These are phyloP conservation scores for Akebia trifoliata DNA, from an alignment of 164 flowering plant genomes.

Conservation along the genomic window DNA sequence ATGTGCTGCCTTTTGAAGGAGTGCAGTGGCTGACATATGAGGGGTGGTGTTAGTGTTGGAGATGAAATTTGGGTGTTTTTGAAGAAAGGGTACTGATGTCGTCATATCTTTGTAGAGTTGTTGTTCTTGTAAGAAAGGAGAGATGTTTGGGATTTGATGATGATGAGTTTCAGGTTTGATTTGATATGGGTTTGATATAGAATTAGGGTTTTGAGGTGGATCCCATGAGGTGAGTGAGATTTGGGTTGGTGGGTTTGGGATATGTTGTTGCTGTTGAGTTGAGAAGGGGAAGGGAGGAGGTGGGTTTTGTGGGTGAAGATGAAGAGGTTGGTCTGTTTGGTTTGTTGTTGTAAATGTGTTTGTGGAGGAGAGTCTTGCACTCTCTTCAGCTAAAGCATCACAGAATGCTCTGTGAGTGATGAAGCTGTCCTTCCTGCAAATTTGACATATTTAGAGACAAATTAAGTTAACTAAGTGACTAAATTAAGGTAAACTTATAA, in stretches of 20 bases:
- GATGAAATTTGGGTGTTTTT: conserved; percentile 10
- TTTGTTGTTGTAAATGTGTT: conserved; percentile 9
- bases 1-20: conserved; percentile 64
- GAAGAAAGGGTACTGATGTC: conserved; percentile 8
- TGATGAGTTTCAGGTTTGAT: background rate
- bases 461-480: background rate
- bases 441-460: background rate
- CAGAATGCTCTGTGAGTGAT: conserved; percentile 14
- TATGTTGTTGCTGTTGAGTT: conserved; percentile 12
- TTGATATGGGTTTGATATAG: conserved; percentile 10
- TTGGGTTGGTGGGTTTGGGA: conserved; percentile 12
- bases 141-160: conserved; percentile 4
- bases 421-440: conserved; percentile 15
- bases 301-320: conserved; percentile 5
- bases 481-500: too few relatives aligned
- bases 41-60: conserved; percentile 19
- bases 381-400: conserved; percentile 26
- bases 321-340: background rate
- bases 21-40: conserved; percentile 69
- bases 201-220: conserved; percentile 28
- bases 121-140: too few relatives aligned
- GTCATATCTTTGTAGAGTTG: too few relatives aligned
- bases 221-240: conserved; percentile 24
- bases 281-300: conserved; percentile 7
- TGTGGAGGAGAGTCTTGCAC: conserved; percentile 43